Percentiles rank a stretch among this genome's conserved stretches.
Conservation (phyloP, 2,329 filamentous ascomycete genomes). For the Diaporthe batatas region DNA sequence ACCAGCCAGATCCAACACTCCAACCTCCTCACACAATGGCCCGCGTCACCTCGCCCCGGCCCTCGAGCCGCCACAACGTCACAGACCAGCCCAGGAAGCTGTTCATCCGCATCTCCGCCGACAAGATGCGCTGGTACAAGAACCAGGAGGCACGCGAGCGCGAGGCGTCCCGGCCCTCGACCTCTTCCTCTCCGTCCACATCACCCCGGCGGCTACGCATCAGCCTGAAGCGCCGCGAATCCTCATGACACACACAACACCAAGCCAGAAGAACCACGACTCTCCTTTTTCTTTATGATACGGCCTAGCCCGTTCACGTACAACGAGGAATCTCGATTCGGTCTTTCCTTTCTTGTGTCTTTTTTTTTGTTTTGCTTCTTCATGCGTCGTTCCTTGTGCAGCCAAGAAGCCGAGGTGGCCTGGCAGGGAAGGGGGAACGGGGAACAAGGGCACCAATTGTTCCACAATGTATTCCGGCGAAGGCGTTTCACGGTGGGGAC, state of each 20-base stretch:
- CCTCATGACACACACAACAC: conserved; percentile 14
- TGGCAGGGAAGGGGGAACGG: not conserved
- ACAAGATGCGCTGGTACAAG: conserved; percentile 38
- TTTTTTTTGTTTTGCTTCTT: not conserved
- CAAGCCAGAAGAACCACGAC: not conserved
- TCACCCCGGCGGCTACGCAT: conserved; percentile 20
- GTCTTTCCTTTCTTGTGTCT: not conserved
- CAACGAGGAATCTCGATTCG: not conserved
- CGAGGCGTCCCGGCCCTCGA: not conserved
- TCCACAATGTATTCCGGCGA: conserved; percentile 7
- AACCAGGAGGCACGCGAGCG: conserved; percentile 18
- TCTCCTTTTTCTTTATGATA: not conserved
- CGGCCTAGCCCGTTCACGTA: not conserved
- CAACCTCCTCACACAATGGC: not conserved
- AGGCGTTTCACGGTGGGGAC: conserved; percentile 18
- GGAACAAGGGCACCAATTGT: not conserved
- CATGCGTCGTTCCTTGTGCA: not conserved
- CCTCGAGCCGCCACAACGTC: conserved; percentile 17
- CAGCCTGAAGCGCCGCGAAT: conserved; percentile 31
- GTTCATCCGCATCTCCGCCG: conserved; percentile 32
- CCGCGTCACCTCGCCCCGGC: conserved; percentile 29
- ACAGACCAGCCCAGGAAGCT: conserved; percentile 28
- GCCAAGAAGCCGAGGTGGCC: not conserved
- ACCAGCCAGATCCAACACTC: not conserved
- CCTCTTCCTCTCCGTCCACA: not conserved